Evolutionary conservation across 2,329 filamentous ascomycete genomes (phyloP), one percentile per base, ranked within the genome.

Genomic region (Neonectria hederae): DNA sequence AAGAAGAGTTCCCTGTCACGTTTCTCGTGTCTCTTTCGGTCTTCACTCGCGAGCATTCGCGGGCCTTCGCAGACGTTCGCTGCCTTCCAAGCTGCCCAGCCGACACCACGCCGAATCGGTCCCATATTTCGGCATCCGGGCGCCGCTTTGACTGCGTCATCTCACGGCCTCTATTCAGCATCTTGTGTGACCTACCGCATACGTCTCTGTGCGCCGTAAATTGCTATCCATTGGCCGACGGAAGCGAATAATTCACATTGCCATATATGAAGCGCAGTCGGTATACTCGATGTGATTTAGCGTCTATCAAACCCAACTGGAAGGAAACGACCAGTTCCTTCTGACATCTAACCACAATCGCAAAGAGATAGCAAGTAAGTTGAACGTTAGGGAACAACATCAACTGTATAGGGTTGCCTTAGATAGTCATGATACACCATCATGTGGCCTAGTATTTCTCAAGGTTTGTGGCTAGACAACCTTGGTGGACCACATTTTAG

Each of bases 181-280:
- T 30, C 21, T 24, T 35, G 59, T 51, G 43, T 55, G 26, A 55
- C 59, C 32, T 48, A 26, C 10, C 43, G 51, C 30, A 11, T 22
- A 17, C 21, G 53, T 40, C 17, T 24, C 35, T 48, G 42, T 40
- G 17, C 1, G 13, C 22, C 14, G 26, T 26, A 3, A 30, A 35
- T 28, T n/a, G 17, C n/a, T 40, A 32, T 30, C 30, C 40, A 54
- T 48, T 60, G 57, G 57, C 21, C 9, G 40, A 40, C 21, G 22
- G 30, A 40, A 17, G 30, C 30, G 38, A 60, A 48, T 19, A 28
- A 17, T 17, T 38, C 5, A 17, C 24, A 19, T 6, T 4, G 26
- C 46, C 30, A 11, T 13, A 14, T 32, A 13, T 38, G 35, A n/a
- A 38, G n/a, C 35, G 1, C 7, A n/a, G n/a, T n/a, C n/a, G 35